phyloP scores from a whole-genome alignment of 768 basidiomycete species.

The Dioszegia hungarica region DNA sequence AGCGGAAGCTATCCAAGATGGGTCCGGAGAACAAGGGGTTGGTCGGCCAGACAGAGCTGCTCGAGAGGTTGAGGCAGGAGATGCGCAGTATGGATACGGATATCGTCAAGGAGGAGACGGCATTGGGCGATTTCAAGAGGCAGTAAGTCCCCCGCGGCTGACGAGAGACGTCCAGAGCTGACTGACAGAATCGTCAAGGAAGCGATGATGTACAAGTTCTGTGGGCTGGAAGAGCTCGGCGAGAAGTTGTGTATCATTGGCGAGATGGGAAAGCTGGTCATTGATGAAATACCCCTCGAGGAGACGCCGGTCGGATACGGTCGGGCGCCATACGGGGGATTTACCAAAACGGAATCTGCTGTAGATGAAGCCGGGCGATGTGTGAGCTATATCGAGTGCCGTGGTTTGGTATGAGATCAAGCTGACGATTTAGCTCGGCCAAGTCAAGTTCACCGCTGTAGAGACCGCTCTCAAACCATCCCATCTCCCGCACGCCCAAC shows the following conservation, averaged over 20 bases:
- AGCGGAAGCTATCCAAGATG: slow-evolving; percentile 87
- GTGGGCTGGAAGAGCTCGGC: slow-evolving; percentile 73
- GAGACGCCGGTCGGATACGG: slow-evolving; percentile 72
- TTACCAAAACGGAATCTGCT: slow-evolving; percentile 59
- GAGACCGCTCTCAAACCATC: slow-evolving; percentile 25
- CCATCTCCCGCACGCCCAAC: slow-evolving; percentile 23
- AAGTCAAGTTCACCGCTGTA: slow-evolving; percentile 29
- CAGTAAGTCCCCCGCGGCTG: slow-evolving; percentile 23
- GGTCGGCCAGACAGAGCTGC: slow-evolving; percentile 62
- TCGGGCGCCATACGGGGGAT: slow-evolving; percentile 63
- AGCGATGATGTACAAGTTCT: slow-evolving; percentile 80
- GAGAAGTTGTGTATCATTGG: slow-evolving; percentile 69
- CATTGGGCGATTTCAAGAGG: slow-evolving; percentile 77
- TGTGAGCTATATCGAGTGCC: slow-evolving; percentile 30
- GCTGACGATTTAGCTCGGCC: slow-evolving; percentile 20
- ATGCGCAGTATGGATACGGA: slow-evolving; percentile 70
- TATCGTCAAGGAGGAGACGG: slow-evolving; percentile 76
- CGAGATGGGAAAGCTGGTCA: slow-evolving; percentile 54
- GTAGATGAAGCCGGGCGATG: slow-evolving; percentile 59
- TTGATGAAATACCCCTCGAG: slow-evolving; percentile 75
- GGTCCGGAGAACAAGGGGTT: slow-evolving; percentile 81
- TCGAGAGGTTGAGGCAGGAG: slow-evolving; percentile 68
- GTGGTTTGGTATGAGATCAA: neutral
- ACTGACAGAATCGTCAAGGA: slow-evolving; percentile 54
- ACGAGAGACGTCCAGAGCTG: neutral